These are phyloP conservation scores for Lolium perenne DNA, from an alignment of 176 grass and related monocot genomes.

Conservation along the genomic window DNA sequence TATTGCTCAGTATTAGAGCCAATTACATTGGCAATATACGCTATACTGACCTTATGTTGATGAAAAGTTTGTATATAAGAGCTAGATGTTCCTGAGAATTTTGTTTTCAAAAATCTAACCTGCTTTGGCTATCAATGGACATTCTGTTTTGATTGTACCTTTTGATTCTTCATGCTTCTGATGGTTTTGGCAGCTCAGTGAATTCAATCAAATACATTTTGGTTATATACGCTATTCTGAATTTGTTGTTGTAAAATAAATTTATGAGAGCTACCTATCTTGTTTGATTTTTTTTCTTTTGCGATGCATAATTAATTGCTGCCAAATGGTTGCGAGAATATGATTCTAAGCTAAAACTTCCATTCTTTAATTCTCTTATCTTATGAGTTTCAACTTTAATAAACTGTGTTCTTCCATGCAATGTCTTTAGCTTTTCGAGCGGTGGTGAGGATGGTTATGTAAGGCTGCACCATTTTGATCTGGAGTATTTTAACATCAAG, in stretches of 20 bases:
- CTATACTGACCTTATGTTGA: slow-evolving; percentile 48
- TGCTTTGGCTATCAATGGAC: neutral
- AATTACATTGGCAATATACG: slow-evolving; percentile 52
- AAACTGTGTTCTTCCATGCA: slow-evolving; percentile 6
- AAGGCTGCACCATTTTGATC: slow-evolving; percentile 85
- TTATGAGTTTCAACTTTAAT: neutral
- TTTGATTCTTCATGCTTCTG: neutral
- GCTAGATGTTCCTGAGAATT: slow-evolving; percentile 28
- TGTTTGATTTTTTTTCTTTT: slow-evolving; percentile 25
- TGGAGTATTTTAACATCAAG: slow-evolving; percentile 80
- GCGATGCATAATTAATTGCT: neutral
- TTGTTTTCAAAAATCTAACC: neutral
- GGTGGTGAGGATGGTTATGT: slow-evolving; percentile 98
- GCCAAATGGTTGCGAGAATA: neutral
- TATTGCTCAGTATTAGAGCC: slow-evolving; percentile 46
- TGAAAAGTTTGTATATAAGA: slow-evolving; percentile 41
- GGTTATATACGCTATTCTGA: slow-evolving; percentile 68
- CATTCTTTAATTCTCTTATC: neutral
- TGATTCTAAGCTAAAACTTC: neutral
- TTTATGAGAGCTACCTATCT: slow-evolving; percentile 32
- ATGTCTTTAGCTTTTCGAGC: slow-evolving; percentile 63
- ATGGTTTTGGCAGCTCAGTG: slow-evolving; percentile 25
- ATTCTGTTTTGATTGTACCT: neutral
- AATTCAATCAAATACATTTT: slow-evolving; percentile 42
- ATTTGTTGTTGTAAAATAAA: slow-evolving; percentile 35